Base-by-base conservation (phyloP, 1,284 basidiomycete species). In the Leccinum pachyderme region DNA sequence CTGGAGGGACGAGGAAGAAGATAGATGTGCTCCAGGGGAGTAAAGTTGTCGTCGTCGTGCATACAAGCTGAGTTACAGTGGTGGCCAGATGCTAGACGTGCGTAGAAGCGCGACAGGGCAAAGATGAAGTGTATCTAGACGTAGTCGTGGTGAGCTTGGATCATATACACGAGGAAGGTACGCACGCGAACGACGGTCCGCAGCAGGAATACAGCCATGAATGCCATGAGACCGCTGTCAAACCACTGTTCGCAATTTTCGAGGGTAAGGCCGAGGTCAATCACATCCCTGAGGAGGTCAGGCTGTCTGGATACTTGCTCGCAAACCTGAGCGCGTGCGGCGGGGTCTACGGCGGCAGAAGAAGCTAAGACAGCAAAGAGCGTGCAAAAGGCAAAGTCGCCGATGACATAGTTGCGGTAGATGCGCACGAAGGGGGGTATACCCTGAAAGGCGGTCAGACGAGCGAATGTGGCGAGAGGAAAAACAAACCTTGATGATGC, bases 211-310 rank as follows among this genome's bases (percentile, higher is more conserved):
- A 84, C 66, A 1, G 77, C 80, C 46, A 87, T 73, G 35, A 81
- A 74, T 0, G 73, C 82, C 54, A 86, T 69, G 29, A 85, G 77
- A 13, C 81, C 86, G 32, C 82, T 77, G 66, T 86, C 86, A 49
- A 89, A 78, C 86, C 87, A 89, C 55, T 79, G 77, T 64, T 91
- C 88, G 64, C 87, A 91, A 62, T 89, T 89, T 71, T 90, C 88
- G 29, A 87, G 72, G 59, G 78, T 87, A 59, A 90, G 76, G 0
- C 87, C 88, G 63, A 86, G 78, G 62, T 88, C 87, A 39, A 79
- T 77, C 70, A 87, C 71, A 61, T 82, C 82, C n/a, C 83, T 81
- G 72, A 91, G 77, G 46, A 90, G 72, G 63, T 89, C 87, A 18
- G 86, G 83, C 56, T 89, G 86, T 50, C 82, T 77, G 4, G 86